A percentile compares a stretch with the other conserved stretches of the same genome.
Conservation (phyloP, 2,329 filamentous ascomycete genomes). For the Phialocephala sp. region DNA sequence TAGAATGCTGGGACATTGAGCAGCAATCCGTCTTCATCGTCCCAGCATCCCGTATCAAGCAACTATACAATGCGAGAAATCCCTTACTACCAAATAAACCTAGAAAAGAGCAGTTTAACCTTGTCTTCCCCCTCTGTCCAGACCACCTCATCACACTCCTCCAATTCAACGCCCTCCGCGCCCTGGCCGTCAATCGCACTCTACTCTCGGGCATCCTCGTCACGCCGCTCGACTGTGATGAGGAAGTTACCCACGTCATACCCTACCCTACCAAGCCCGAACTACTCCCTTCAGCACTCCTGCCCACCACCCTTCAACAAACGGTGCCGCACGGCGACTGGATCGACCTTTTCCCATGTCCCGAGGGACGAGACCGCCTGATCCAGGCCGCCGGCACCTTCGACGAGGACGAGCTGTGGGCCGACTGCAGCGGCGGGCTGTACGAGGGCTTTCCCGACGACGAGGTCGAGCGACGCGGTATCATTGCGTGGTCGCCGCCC, state of each 20-base stretch:
- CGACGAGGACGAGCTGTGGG: conserved; percentile 52
- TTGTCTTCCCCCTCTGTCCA: conserved; percentile 48
- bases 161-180: conserved; percentile 50
- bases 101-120: conserved; percentile 33
- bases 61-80: conserved; percentile 42
- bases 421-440: conserved; percentile 50
- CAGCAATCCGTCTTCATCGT: conserved; percentile 43
- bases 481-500: conserved; percentile 51
- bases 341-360: conserved; percentile 50
- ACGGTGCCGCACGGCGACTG: conserved; percentile 47
- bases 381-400: conserved; percentile 46
- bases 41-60: conserved; percentile 42
- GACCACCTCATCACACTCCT: conserved; percentile 52
- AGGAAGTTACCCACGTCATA: conserved; percentile 41
- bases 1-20: conserved; percentile 46
- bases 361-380: conserved; percentile 48
- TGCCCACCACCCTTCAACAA: conserved; percentile 49
- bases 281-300: conserved; percentile 43
- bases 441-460: conserved; percentile 52
- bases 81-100: conserved; percentile 40
- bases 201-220: conserved; percentile 44
- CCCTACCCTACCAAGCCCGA: conserved; percentile 41
- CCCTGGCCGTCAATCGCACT: conserved; percentile 45
- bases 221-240: conserved; percentile 44
- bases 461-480: conserved; percentile 47